Evolutionary conservation across 31 red algal genomes (phyloP), one percentile per base, ranked within the genome.

Genomic region (Odonthalia washingtoniensis): DNA sequence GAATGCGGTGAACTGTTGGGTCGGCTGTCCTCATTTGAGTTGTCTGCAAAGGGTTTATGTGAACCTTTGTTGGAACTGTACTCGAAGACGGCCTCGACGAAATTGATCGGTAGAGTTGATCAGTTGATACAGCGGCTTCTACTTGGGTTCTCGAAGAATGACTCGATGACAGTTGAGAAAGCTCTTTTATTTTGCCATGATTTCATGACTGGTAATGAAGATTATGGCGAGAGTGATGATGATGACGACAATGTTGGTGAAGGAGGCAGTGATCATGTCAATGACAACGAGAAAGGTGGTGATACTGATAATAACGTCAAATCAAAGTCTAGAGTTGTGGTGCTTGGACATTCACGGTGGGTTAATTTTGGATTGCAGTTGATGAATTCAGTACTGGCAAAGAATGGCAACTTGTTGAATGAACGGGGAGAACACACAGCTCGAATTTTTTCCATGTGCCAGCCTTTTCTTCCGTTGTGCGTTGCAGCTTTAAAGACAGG

Each of bases 111-210:
- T 26, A 82, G 85, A 70, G 49, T 89, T 64, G 78, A 92, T 42
- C 75, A 91, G 32, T 53, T 67, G 46, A 63, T 87, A 37, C 82
- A 65, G 36, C 77, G 74, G 21, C 40, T 95, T 24, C 34, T 88
- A 4, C n/a, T 82, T 2, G 94, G 94, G 57, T 81, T 91, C 73
- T 84, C 79, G 1, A 79, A 65, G 64, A 94, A 94, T 77, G 32
- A 39, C 3, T 83, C 81, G 2, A 53, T 94, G 70, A 46, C 31
- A 2, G 35, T 76, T 28, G 43, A 72, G 43, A 41, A 88, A 66
- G 67, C 85, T 12, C 70, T 94, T 28, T 70, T 41, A 49, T 45
- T 94, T 40, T 87, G 85, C 45, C 80, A 94, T 46, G 72, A 80
- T 14, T 38, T 94, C 9, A 70, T 89, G 6, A 80, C 87, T 18